These are phyloP conservation scores for Helicostylum pulchrum DNA, from an alignment of 192 early-diverging fungal species.

Conservation along the genomic window DNA sequence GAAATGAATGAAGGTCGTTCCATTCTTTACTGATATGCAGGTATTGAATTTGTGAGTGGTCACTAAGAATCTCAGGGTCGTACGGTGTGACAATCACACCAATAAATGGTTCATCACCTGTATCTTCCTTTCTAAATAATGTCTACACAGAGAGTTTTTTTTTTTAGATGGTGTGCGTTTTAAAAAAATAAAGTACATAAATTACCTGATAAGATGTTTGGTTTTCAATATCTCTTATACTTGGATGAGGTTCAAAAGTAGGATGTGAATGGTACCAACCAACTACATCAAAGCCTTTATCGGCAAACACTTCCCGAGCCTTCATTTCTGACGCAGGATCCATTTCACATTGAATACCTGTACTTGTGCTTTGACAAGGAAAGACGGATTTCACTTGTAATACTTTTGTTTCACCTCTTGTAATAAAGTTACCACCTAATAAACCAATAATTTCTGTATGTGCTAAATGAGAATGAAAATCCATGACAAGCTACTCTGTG, in stretches of 20 bases:
- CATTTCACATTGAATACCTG: slow-evolving; percentile 84
- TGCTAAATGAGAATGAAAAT: slow-evolving; percentile 88
- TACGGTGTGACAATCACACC: slow-evolving; percentile 87
- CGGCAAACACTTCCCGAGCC: slow-evolving; percentile 72
- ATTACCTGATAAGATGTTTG: slow-evolving; percentile 80
- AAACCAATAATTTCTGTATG: slow-evolving; percentile 93
- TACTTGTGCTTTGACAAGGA: slow-evolving; percentile 80
- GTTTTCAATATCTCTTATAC: slow-evolving; percentile 87
- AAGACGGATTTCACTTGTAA: slow-evolving; percentile 67
- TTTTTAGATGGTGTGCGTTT: not conserved
- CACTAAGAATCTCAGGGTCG: slow-evolving; percentile 48
- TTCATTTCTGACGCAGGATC: slow-evolving; percentile 84
- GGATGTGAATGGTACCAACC: slow-evolving; percentile 99
- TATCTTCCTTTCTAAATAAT: slow-evolving; percentile 61
- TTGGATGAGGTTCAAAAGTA: slow-evolving; percentile 86
- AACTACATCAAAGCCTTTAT: slow-evolving; percentile 62
- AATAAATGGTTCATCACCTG: slow-evolving; percentile 81
- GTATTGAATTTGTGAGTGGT: slow-evolving; percentile 58
- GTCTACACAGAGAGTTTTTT: slow-evolving; percentile 21
- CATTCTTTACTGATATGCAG: slow-evolving; percentile 54
- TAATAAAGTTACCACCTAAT: slow-evolving; percentile 75
- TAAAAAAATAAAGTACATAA: not conserved
- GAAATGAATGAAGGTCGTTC: slow-evolving; percentile 48
- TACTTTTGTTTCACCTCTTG: slow-evolving; percentile 23
- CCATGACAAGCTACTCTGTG: slow-evolving; percentile 89